Evolutionary conservation across 768 basidiomycete species (phyloP).

Genomic region (Asterophora lycoperdoides): DNA sequence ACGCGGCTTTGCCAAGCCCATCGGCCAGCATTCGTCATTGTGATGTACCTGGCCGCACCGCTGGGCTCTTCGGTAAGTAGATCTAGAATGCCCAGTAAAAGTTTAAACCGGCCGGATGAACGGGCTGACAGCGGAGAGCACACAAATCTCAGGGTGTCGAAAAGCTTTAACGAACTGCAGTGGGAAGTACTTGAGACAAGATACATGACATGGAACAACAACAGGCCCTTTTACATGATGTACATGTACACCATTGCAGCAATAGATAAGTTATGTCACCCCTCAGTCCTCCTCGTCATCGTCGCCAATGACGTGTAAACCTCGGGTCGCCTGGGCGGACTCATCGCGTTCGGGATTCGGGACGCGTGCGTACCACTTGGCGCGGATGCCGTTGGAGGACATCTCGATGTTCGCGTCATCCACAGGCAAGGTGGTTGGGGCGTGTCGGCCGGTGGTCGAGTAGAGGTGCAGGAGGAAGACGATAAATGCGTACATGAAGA

Average conservation of each 20-base stretch:
- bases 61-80: no score
- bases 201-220: not conserved
- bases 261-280: not conserved
- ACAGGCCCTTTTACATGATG: not conserved
- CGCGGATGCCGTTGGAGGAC: conserved; percentile 17
- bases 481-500: conserved; percentile 73
- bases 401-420: conserved; percentile 14
- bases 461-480: conserved; percentile 70
- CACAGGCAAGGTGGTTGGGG: conserved; percentile 17
- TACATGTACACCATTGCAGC: not conserved
- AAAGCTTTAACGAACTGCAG: no score
- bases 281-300: conserved; percentile 27
- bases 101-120: no score
- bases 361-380: conserved; percentile 67
- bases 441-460: conserved; percentile 56
- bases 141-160: no score
- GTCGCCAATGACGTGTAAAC: conserved; percentile 28
- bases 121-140: no score
- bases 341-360: conserved; percentile 32
- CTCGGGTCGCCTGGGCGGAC: conserved; percentile 1
- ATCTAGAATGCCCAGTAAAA: no score
- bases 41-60: not conserved
- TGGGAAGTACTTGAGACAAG: not conserved
- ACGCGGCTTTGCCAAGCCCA: no score
- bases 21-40: not conserved